Conservation (phyloP, 2,329 filamentous ascomycete species). For the Colletotrichum trifolii region DNA sequence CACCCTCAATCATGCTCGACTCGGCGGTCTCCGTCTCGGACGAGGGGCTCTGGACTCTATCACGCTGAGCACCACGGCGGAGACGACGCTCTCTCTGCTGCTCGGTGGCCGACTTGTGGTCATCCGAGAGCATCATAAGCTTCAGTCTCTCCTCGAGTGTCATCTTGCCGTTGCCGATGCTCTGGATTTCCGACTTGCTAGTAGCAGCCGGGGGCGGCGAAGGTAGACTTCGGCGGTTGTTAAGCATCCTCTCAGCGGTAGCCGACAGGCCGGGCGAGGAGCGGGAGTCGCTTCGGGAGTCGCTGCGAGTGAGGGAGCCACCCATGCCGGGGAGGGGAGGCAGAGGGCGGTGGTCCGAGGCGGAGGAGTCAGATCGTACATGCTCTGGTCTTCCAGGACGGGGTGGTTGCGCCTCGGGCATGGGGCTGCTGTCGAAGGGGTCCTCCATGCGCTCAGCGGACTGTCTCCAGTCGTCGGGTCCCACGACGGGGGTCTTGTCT, state of each 20-base stretch:
- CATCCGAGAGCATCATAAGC: constrained; percentile 87
- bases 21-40: constrained; percentile 51
- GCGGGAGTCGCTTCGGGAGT: constrained; percentile 60
- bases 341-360: constrained; percentile 81
- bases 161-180: constrained; percentile 80
- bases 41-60: constrained; percentile 58
- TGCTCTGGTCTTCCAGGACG: constrained; percentile 63
- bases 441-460: constrained; percentile 61
- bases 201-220: constrained; percentile 76
- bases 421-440: constrained; percentile 77
- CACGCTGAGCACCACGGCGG: constrained; percentile 68
- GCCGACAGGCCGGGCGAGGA: constrained; percentile 74
- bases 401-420: constrained; percentile 64
- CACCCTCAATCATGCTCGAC: constrained; percentile 46
- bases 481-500: constrained; percentile 97
- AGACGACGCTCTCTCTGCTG: constrained; percentile 76
- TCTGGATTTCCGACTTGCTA: constrained; percentile 82
- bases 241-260: constrained; percentile 78
- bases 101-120: constrained; percentile 70
- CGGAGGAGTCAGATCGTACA: constrained; percentile 77
- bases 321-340: constrained; percentile 81
- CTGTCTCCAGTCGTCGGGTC: constrained; percentile 95
- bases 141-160: constrained; percentile 86
- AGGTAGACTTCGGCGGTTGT: constrained; percentile 75
- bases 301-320: constrained; percentile 50